phyloP scores from a whole-genome alignment of 1,284 basidiomycete species.

The Ustilago curta region DNA sequence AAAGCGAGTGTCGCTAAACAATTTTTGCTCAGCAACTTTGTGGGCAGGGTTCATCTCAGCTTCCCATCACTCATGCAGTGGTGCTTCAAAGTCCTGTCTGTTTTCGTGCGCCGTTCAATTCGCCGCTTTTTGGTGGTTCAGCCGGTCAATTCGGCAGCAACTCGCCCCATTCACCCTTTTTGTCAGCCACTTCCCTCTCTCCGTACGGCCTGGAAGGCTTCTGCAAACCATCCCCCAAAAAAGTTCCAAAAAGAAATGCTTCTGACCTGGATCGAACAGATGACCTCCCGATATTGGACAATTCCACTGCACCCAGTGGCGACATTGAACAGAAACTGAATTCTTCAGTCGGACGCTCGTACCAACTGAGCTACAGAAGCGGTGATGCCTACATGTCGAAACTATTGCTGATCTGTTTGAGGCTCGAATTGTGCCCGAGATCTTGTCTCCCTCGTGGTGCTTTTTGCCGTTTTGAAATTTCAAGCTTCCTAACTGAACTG shows the following conservation, averaged over 20 bases:
- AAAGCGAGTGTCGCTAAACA: no score
- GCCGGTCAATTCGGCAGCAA: background rate
- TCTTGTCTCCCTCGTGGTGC: no score
- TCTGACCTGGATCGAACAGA: conserved; percentile 57
- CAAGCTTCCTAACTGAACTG: no score
- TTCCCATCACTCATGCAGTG: no score
- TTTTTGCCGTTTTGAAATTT: no score
- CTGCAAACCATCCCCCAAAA: no score
- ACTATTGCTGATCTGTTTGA: no score
- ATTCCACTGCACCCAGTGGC: conserved; percentile 25
- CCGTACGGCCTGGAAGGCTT: no score
- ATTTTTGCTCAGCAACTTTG: no score
- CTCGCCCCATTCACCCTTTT: background rate
- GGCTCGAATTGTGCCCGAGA: no score
- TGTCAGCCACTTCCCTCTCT: background rate
- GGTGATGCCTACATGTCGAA: background rate
- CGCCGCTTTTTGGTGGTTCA: background rate
- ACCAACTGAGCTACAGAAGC: conserved; percentile 61
- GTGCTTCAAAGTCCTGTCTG: background rate
- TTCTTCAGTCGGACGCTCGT: conserved; percentile 60
- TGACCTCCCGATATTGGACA: conserved; percentile 40
- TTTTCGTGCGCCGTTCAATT: no score
- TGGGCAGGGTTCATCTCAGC: no score
- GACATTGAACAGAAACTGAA: conserved; percentile 27
- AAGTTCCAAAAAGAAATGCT: conserved; percentile 33